These are phyloP conservation scores for Phialophora macrospora DNA, from an alignment of 2,329 filamentous ascomycete genomes.

Conservation along the genomic window DNA sequence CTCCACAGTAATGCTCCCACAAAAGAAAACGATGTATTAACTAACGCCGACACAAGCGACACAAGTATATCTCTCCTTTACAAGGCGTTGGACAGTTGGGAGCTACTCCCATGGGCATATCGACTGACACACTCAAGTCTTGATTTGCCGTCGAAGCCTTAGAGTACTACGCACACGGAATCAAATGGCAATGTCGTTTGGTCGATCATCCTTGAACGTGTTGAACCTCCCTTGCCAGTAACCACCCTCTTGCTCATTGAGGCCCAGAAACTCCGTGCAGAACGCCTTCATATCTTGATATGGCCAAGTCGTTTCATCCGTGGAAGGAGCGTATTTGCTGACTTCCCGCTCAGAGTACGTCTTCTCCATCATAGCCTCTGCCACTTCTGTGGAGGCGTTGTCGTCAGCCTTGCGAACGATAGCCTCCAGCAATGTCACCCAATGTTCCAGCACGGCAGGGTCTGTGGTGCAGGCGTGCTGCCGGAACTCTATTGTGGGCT, in stretches of 20 bases:
- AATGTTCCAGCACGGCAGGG: slow-evolving; percentile 25
- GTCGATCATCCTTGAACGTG: slow-evolving; percentile 22
- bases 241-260: slow-evolving; percentile 18
- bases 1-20: too few species aligned
- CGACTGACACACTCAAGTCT: too few species aligned
- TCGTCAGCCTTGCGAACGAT: slow-evolving; percentile 28
- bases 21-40: too few species aligned
- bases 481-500: slow-evolving; percentile 36
- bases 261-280: slow-evolving; percentile 27
- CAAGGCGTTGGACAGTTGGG: too few species aligned
- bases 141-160: too few species aligned
- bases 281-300: slow-evolving; percentile 25
- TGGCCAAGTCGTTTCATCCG: slow-evolving; percentile 16
- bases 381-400: slow-evolving; percentile 7
- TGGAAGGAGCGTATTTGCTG: slow-evolving; percentile 23
- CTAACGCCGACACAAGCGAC: too few species aligned
- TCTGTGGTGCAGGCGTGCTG: slow-evolving; percentile 35
- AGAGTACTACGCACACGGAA: too few species aligned
- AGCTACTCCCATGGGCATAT: too few species aligned
- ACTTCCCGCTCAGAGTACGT: slow-evolving; percentile 24
- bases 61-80: too few species aligned
- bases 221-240: slow-evolving; percentile 32
- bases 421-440: slow-evolving; percentile 34
- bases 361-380: not conserved
- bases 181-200: not conserved